Evolutionary conservation across 176 grass and related monocot species (phyloP), one percentile per base, ranked within the genome.

Genomic region (Triticum monococcum): DNA sequence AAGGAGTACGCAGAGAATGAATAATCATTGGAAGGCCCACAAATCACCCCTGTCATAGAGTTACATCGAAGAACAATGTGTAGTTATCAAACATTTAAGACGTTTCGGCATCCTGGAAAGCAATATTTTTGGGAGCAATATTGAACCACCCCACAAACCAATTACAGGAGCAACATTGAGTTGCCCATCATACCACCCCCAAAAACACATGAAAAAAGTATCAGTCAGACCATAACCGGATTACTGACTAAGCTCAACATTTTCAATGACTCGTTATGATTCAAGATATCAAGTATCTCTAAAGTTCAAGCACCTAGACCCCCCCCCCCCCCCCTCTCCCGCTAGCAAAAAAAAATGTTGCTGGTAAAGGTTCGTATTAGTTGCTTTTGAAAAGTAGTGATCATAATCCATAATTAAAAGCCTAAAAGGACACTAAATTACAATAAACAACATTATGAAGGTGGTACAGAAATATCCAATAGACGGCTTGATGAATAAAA

Each of bases 291-390:
- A 10, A 18, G 3, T 68, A 41, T 60, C 20, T 79, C 12, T 38
- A 25, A 84, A 79, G 14, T 68, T 68, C 62, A 59, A 40, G 7
- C 43, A 56, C 25, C 38, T 61, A 59, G 2, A 8, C 4, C 43
- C 43, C 43, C 43, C 33, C 33, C 43, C 36, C 9, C 7, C 46
- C 8, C 38, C 38, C 38, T 1, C 38, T 2, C 46, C 12, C 5
- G 22, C n/a, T 35, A 75, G 67, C 45, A 12, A 74, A 48, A 83
- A 83, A 20, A 74, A 35, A 80, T 28, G 14, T 77, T 91, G 26
- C 28, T 69, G 22, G 33, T 30, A 54, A 70, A 77, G 73, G 46
- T 56, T 54, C 43, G 64, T 79, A 62, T 68, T 48, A 41, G 9
- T 82, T 78, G 78, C 65, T 72, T 72, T n/a, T 41, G 46, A 23